phyloP scores from a whole-genome alignment of 2,329 filamentous ascomycete genomes.

The Arthrobotrys musiformis region DNA sequence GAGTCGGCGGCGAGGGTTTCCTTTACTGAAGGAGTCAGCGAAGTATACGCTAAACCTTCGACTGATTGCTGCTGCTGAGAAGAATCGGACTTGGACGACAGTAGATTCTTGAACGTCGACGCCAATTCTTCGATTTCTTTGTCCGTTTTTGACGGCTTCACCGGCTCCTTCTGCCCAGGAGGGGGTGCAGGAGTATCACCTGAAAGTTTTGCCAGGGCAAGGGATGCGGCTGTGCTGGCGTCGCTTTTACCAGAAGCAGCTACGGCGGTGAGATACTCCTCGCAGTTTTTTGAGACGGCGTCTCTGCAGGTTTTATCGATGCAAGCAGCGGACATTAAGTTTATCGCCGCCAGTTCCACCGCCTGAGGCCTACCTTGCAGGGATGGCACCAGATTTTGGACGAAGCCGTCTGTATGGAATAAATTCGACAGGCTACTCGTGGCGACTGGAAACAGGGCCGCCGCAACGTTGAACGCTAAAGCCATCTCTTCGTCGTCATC shows the following conservation, averaged over 20 bases:
- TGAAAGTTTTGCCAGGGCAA: slow-evolving; percentile 78
- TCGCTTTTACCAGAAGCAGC: slow-evolving; percentile 78
- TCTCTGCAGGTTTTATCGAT: slow-evolving; percentile 84
- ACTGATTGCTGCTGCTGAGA: slow-evolving; percentile 77
- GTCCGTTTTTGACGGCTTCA: slow-evolving; percentile 67
- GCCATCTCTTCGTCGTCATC: slow-evolving; percentile 88
- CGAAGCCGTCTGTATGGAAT: slow-evolving; percentile 89
- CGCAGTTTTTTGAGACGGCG: slow-evolving; percentile 83
- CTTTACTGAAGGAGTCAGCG: slow-evolving; percentile 84
- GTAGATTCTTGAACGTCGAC: slow-evolving; percentile 73
- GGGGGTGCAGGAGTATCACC: slow-evolving; percentile 64
- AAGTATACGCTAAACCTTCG: slow-evolving; percentile 92
- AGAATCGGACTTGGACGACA: slow-evolving; percentile 70
- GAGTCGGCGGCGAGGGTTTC: slow-evolving; percentile 78
- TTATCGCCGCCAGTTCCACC: slow-evolving; percentile 85
- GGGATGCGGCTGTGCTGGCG: slow-evolving; percentile 72
- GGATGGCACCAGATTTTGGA: slow-evolving; percentile 78
- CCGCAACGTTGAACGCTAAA: slow-evolving; percentile 90
- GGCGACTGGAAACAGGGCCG: slow-evolving; percentile 84
- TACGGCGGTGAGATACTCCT: slow-evolving; percentile 86
- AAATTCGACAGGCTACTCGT: slow-evolving; percentile 68
- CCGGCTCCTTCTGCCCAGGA: slow-evolving; percentile 51
- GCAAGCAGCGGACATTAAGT: slow-evolving; percentile 91
- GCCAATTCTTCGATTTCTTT: slow-evolving; percentile 73
- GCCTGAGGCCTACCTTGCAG: slow-evolving; percentile 72